phyloP scores from a whole-genome alignment of 2,329 filamentous ascomycete genomes.

The Botrytis squamosa region DNA sequence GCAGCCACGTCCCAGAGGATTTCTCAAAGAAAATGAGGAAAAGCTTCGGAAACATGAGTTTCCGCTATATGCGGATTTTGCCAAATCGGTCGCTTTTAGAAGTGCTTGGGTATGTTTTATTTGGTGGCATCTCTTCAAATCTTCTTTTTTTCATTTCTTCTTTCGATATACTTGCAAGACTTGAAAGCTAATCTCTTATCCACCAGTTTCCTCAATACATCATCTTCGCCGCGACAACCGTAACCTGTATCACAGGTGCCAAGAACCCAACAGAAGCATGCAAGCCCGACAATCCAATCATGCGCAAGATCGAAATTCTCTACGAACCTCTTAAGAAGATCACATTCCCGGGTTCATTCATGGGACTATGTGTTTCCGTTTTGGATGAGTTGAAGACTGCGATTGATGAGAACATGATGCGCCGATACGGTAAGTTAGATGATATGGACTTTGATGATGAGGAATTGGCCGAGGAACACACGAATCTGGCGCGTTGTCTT shows the following conservation, averaged over 20 bases:
- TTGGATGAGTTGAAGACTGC: neutral
- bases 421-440: fast-evolving
- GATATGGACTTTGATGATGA: neutral
- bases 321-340: neutral
- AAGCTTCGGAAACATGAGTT: neutral
- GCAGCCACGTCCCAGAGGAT: neutral
- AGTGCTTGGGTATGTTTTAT: neutral
- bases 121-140: neutral
- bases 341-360: neutral
- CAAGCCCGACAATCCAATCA: neutral
- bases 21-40: neutral
- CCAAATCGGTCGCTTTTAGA: neutral
- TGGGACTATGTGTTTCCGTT: neutral
- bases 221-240: neutral
- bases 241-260: neutral
- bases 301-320: neutral
- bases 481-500: neutral
- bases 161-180: too few species aligned
- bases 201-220: neutral
- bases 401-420: neutral
- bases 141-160: too few species aligned
- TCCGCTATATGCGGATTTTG: neutral
- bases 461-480: neutral
- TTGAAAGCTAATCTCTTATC: neutral
- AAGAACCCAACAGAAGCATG: neutral